Evolutionary conservation across 2,329 filamentous ascomycete species (phyloP).

Genomic region (Tothia fuscella): DNA sequence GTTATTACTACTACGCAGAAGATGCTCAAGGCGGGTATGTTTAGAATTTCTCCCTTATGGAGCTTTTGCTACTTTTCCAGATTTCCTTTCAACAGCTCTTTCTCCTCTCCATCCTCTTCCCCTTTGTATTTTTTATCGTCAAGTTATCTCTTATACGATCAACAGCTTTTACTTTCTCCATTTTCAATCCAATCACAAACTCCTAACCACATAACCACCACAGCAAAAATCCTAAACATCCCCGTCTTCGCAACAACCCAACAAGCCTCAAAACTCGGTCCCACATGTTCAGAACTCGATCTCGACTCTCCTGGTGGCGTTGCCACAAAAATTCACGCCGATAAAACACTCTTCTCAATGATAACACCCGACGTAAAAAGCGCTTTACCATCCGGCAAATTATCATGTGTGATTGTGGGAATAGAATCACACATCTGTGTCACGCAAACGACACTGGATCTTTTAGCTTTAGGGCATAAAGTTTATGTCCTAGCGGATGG

Average conservation of each 20-base stretch:
- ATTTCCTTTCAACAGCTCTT: constrained; percentile 26
- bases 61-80: not conserved
- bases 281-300: constrained; percentile 62
- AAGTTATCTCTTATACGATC: too few relatives aligned
- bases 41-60: not conserved
- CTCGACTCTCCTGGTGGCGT: constrained; percentile 38
- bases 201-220: not conserved
- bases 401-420: constrained; percentile 67
- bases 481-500: constrained; percentile 86
- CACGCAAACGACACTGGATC: constrained; percentile 79
- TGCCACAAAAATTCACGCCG: constrained; percentile 46
- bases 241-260: constrained; percentile 84
- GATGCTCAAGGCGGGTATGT: constrained; percentile 36
- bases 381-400: constrained; percentile 24
- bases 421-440: constrained; percentile 94
- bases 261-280: constrained; percentile 63
- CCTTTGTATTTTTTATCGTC: too few relatives aligned
- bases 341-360: constrained; percentile 93
- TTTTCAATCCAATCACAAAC: not conserved
- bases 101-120: not conserved
- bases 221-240: constrained; percentile 50
- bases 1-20: constrained; percentile 46
- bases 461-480: constrained; percentile 59
- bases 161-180: too few relatives aligned
- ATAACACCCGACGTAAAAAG: constrained; percentile 53